Evolutionary conservation across 2,329 filamentous ascomycete species (phyloP), one percentile per base, ranked within the genome.

Genomic region (Didymella segeticola): DNA sequence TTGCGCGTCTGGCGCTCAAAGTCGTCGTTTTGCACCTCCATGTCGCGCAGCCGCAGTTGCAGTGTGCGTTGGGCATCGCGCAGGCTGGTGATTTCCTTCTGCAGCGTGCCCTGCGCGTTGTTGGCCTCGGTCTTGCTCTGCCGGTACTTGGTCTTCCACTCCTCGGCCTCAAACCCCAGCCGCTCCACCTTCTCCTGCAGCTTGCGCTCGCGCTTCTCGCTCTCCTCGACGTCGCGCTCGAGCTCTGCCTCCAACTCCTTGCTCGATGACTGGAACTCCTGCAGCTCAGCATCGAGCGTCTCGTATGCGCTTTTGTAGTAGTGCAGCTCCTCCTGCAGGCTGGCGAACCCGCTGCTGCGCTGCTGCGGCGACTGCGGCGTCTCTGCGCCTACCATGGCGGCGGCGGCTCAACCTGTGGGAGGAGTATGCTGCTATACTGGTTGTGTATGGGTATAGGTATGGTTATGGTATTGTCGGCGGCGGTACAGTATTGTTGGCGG

Each of bases 111-210:
- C 71, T 98, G 95, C 49, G 90, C 92, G 45, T 86, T 79, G 73
- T 89, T 93, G 34, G 91, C 89, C 77, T 99, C 95, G 34, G 85
- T 79, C 75, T 98, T 98, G 60, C 93, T 89, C 74, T 98, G 92
- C 75, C 92, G 96, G 82, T 96, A 96, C 82, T 98, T 99, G 63
- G 89, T 87, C 92, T 98, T 98, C 95, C 95, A 99, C 78, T 99
- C 95, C 53, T 98, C 92, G 0, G 95, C 93, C 75, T 98, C 93
- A 70, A 91, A 99, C 43, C 84, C 86, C 59, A 96, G 76, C 30
- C 82, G 84, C 75, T 98, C 93, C 1, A 91, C 89, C 79, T 93
- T 96, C 75, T 96, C 89, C 74, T 93, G 88, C 65, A 97, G 78
- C 61, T 87, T 82, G 60, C 92, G 85, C 78, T 98, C 93, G 67